Base-by-base conservation (phyloP, 2,329 filamentous ascomycete species). In the Colletotrichum filicis region DNA sequence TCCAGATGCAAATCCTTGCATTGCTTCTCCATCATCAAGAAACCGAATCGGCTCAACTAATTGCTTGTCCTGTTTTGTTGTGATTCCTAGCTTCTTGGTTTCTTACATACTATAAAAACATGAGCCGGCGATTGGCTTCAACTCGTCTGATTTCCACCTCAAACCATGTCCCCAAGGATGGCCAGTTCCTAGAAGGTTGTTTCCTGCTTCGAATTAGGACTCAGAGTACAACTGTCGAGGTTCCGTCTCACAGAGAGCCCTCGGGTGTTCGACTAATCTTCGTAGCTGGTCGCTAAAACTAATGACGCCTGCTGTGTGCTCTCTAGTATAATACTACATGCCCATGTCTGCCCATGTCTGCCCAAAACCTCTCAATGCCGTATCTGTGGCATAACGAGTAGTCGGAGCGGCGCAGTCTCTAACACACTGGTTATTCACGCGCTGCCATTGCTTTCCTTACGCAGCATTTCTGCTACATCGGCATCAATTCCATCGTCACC, bases 391-490 rank as follows among this genome's bases (percentile, higher is more conserved):
- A 37, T 11, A 14, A 5, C 24, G 32, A 37, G 57, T 42, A 5
- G 32, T 22, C 69, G 52, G 35, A 9, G 26, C 26, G 28, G 42
- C 22, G 28, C 16, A 37, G n/a, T 37, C 30, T 24, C 19, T 57
- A 55, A 53, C n/a, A 30, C 24, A 53, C 53, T 53, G 30, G 14
- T 30, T 46, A 53, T 65, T 52, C 22, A 73, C 56, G 55, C 24
- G n/a, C 26, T 60, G 37, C 70, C 77, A 28, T 68, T 77, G 52
- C 80, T 83, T 24, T 87, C 85, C 74, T 85, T 84, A 55, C 82
- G 81, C 57, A 91, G 82, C 83, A 90, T 88, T 76, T 88, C 87
- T 30, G 85, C 85, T 42, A 91, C 88, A 59, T 91, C 88, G 0
- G 87, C 84, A 74, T 91, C 89, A 62, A 91, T 89, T 1, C 84